These are phyloP conservation scores for Corylus heterophylla DNA, from an alignment of 306 rosid genomes.

Conservation along the genomic window DNA sequence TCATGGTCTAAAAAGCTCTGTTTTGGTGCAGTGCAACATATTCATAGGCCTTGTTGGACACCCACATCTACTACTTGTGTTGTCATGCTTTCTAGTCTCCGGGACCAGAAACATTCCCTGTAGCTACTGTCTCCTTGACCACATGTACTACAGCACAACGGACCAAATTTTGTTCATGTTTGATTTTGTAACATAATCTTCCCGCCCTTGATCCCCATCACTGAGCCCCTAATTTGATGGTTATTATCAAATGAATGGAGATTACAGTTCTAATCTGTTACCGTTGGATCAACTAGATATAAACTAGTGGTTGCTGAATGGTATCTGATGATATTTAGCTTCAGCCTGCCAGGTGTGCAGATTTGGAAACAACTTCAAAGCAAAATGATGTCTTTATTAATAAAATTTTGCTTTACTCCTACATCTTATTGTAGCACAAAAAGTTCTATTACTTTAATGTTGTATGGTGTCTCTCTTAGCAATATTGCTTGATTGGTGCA, in stretches of 20 bases:
- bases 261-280: neutral
- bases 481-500: neutral
- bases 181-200: neutral
- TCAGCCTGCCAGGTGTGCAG: neutral
- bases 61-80: conserved; percentile 38
- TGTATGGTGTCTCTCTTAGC: neutral
- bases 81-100: conserved; percentile 32
- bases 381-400: conserved; percentile 12
- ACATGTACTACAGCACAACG: neutral
- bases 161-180: conserved; percentile 16
- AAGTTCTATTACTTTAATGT: neutral
- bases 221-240: neutral
- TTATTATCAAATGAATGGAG: neutral
- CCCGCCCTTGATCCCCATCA: neutral
- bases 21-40: conserved; percentile 50
- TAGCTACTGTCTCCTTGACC: conserved; percentile 70
- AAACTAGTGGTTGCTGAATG: neutral
- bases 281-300: neutral
- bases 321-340: neutral
- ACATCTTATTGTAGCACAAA: neutral
- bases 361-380: conserved; percentile 12
- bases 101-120: conserved; percentile 79
- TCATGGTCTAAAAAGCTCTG: conserved; percentile 32
- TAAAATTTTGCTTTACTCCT: neutral
- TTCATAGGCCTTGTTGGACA: conserved; percentile 54